Base-by-base conservation (phyloP, 768 basidiomycete genomes). In the Kwoniella botswanensis region DNA sequence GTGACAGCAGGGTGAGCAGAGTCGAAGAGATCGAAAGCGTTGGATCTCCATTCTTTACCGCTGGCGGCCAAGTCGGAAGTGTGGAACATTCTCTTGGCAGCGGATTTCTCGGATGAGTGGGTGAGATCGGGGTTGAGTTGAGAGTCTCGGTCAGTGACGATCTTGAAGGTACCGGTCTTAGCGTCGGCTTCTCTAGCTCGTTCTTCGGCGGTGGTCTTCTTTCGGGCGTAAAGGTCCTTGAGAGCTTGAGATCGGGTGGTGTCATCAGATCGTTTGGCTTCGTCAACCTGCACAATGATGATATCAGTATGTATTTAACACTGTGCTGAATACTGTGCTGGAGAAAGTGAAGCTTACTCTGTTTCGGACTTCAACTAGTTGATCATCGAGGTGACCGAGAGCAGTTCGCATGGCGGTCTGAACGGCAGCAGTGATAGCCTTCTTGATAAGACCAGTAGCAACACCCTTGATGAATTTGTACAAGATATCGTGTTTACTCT, bases 331-430 rank as follows among this genome's bases (percentile, higher is more conserved):
- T 3, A 29, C 29, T 29, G 29, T 29, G 29, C 29, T 29, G 29
- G 29, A 29, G 29, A 29, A 4, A 29, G 29, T 29, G 29, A 29
- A 29, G 5, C 29, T 29, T 29, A 29, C 89, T 46, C 70, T 66
- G 78, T 81, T 77, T 64, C 92, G 86, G 56, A 98, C 93, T n/a
- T 88, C 87, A 24, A 93, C 91, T 21, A 98, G 88, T 85, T 95
- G 93, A 17, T 91, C 91, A 77, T 98, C 94, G 53, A 94, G 85
- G 74, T 94, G 92, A 82, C 93, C 93, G 71, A 98, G 85, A 0
- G 90, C 93, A 17, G 92, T 92, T 56, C 86, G 87, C 65, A 98
- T 88, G 3, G 90, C 90, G 64, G 89, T 90, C 53, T 85, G 83
- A 44, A 90, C 85, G 0, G 88, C 90, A 77, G 86, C 88, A 81